These are phyloP conservation scores for Adiantum capillusveneris DNA, from an alignment of 75 land plant genomes.

Conservation along the genomic window DNA sequence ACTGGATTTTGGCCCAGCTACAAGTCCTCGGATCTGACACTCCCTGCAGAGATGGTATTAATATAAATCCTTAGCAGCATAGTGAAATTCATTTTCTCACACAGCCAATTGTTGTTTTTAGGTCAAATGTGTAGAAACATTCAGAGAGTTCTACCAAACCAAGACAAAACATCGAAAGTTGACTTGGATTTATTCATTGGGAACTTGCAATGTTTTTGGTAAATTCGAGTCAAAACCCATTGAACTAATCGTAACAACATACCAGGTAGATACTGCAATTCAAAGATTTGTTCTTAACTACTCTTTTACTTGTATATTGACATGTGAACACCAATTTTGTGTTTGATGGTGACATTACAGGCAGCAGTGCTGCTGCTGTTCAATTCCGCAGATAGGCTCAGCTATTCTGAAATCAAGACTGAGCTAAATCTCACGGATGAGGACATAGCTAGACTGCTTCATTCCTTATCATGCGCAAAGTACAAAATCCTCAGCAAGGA, in stretches of 20 bases:
- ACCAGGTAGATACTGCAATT: slow-evolving; percentile 50
- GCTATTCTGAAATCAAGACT: slow-evolving; percentile 66
- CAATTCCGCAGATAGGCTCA: slow-evolving; percentile 62
- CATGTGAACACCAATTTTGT: too few relatives aligned
- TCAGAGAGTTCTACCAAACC: slow-evolving; percentile 85
- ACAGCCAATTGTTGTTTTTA: slow-evolving; percentile 13
- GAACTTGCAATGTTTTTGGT: slow-evolving; percentile 76
- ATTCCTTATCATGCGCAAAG: slow-evolving; percentile 88
- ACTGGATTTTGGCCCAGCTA: slow-evolving; percentile 99
- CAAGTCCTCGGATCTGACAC: slow-evolving; percentile 86
- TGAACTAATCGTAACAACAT: slow-evolving; percentile 79
- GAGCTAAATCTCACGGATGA: slow-evolving; percentile 84
- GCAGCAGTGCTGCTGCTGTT: slow-evolving; percentile 70
- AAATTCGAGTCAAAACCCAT: slow-evolving; percentile 76
- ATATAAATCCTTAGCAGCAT: too few relatives aligned
- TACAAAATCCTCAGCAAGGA: slow-evolving; percentile 78
- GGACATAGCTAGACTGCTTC: slow-evolving; percentile 77
- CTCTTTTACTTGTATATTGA: too few relatives aligned
- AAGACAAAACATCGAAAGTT: slow-evolving; percentile 92
- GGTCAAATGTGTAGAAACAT: slow-evolving; percentile 90
- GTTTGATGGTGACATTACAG: slow-evolving; percentile 19
- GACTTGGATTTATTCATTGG: slow-evolving; percentile 95
- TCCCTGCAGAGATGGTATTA: slow-evolving; percentile 87
- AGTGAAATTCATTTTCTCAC: too few relatives aligned
- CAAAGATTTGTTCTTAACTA: too few relatives aligned